phyloP scores from a whole-genome alignment of 192 early-diverging fungal genomes.

The Gigaspora rosea region DNA sequence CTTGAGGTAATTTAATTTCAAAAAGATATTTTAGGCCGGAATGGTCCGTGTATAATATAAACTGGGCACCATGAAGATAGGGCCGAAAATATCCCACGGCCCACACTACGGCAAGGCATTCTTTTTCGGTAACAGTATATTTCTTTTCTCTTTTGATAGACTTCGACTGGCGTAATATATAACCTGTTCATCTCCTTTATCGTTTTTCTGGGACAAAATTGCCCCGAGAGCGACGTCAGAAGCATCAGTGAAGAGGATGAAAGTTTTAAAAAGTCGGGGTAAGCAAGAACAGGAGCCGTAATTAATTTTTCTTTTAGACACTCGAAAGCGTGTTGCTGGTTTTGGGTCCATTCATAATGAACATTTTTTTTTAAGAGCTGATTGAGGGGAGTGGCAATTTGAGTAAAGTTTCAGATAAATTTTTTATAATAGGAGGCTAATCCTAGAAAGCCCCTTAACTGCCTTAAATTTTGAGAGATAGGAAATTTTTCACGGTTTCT shows the following conservation, averaged over 20 bases:
- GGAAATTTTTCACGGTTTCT: constrained; percentile 22
- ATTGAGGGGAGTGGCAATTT: not conserved
- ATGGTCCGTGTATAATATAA: no score
- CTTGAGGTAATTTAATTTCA: no score
- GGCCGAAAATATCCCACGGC: constrained; percentile 35
- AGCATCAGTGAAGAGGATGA: constrained; percentile 43
- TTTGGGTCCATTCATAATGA: not conserved
- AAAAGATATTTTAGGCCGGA: no score
- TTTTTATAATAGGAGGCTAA: not conserved
- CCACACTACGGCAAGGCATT: constrained; percentile 34
- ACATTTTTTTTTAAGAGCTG: not conserved
- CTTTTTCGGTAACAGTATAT: constrained; percentile 35
- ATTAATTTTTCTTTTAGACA: constrained; percentile 35
- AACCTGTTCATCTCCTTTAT: constrained; percentile 11
- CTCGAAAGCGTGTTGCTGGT: constrained; percentile 10
- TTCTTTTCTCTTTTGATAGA: constrained; percentile 31
- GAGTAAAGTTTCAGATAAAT: not conserved
- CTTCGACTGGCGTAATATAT: constrained; percentile 34
- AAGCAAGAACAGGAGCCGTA: constrained; percentile 38
- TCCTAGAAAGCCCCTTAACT: not conserved
- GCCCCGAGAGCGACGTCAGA: constrained; percentile 44
- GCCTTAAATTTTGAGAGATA: not conserved
- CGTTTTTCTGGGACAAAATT: constrained; percentile 41
- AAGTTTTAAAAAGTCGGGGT: constrained; percentile 37
- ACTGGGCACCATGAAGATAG: constrained; percentile 23